A percentile compares a stretch with the other conserved stretches of the same genome.
phyloP scores from a whole-genome alignment of 371 early-diverging fungal genomes.

The Mortierella sp. region DNA sequence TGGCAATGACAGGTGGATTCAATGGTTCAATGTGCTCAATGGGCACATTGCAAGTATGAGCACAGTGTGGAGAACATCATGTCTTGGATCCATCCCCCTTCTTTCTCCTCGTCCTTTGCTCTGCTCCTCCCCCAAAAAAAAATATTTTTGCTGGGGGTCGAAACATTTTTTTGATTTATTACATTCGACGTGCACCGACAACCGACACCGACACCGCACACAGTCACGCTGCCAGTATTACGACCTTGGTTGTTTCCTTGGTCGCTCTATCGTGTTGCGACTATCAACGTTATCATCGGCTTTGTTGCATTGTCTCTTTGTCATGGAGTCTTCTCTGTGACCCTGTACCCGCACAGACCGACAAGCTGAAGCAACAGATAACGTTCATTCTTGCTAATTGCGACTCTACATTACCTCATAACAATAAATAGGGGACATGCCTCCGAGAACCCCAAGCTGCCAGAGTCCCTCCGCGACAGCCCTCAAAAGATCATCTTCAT shows the following conservation, averaged over 20 bases:
- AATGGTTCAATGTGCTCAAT: too few species aligned
- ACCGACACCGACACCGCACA: conserved; percentile 1
- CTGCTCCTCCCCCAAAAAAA: conserved; percentile 14
- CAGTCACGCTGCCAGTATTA: neutral
- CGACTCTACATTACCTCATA: neutral
- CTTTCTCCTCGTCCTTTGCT: neutral
- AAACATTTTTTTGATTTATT: conserved; percentile 7
- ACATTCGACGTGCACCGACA: neutral
- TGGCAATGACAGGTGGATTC: too few species aligned
- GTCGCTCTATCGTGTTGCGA: neutral
- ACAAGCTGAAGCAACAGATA: neutral
- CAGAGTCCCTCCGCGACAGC: conserved; percentile 88
- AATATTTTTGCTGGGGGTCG: conserved; percentile 29
- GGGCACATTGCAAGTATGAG: too few species aligned
- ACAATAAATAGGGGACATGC: conserved; percentile 96
- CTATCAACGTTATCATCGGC: neutral
- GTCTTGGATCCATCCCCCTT: too few species aligned
- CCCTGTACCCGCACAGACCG: neutral
- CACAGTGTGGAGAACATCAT: too few species aligned
- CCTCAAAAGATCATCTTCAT: conserved; percentile 93
- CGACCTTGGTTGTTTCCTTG: neutral
- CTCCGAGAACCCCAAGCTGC: conserved; percentile 97
- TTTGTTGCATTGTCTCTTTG: neutral
- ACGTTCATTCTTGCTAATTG: conserved; percentile 26
- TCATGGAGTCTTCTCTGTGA: neutral